phyloP scores from a whole-genome alignment of 805 yeast species.

The Wickerhamiella sergipiensis region DNA sequence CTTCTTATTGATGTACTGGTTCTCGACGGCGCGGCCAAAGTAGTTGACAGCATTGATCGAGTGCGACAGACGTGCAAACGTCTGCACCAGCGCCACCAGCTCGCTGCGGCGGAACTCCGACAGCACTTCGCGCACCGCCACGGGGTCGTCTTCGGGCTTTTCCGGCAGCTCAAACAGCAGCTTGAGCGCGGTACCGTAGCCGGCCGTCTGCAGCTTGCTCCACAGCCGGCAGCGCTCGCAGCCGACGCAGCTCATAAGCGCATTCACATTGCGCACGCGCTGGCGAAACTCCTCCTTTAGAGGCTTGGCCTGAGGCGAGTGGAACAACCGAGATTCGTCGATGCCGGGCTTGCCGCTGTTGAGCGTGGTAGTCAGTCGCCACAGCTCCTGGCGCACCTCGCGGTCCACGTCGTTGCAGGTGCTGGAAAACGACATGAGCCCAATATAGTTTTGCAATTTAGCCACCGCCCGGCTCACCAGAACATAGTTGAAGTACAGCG shows the following conservation, averaged over 20 bases:
- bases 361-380: slow-evolving; percentile 26
- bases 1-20: slow-evolving; percentile 10
- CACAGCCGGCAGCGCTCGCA: slow-evolving; percentile 95
- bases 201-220: slow-evolving; percentile 96
- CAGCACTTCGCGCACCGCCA: slow-evolving; percentile 33
- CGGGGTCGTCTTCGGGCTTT: slow-evolving; percentile 32
- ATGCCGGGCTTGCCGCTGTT: slow-evolving; percentile 27
- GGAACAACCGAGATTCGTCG: slow-evolving; percentile 38
- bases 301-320: slow-evolving; percentile 25
- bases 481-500: slow-evolving; percentile 86
- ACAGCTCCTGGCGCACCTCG: slow-evolving; percentile 32
- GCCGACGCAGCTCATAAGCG: slow-evolving; percentile 96
- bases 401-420: slow-evolving; percentile 29
- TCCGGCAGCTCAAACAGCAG: slow-evolving; percentile 65
- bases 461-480: slow-evolving; percentile 68
- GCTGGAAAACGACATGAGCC: slow-evolving; percentile 37
- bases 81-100: slow-evolving; percentile 78
- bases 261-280: slow-evolving; percentile 79
- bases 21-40: slow-evolving; percentile 30
- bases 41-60: slow-evolving; percentile 61
- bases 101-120: slow-evolving; percentile 62
- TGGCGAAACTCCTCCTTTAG: slow-evolving; percentile 76
- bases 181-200: slow-evolving; percentile 93
- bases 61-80: slow-evolving; percentile 83
- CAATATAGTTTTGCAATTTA: slow-evolving; percentile 43